Evolutionary conservation across 352 stramenopile genomes (phyloP), one percentile per base, ranked within the genome.

Genomic region (Pythium rhizo-oryzae): DNA sequence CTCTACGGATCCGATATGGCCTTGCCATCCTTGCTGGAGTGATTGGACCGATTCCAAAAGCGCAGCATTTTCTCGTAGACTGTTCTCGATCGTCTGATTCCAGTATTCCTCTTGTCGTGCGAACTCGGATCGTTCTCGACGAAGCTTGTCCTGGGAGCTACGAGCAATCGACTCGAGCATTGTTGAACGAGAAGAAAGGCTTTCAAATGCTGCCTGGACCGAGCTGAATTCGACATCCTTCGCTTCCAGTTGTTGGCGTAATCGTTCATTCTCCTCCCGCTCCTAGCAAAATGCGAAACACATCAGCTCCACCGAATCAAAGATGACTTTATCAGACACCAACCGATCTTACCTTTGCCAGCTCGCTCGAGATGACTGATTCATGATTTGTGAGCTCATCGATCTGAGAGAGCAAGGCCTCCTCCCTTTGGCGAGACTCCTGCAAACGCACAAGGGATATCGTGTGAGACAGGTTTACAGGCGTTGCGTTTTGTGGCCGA

Each of bases 111-210:
- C 82, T 37, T 84, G 81, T 11, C 72, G 75, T 1, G 50, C 67
- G 30, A 81, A 76, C 49, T 89, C 82, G 5, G 60, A 70, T 6
- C 82, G 79, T 25, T 92, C 84, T 35, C 71, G 79, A 24, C 70
- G 71, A 6, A 92, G 50, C 33, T 86, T 90, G 28, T 87, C 79
- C 49, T 92, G 81, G 1, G 84, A 75, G 24, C 66, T 79, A 0
- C 78, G 70, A n/a, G 82, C 80, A 33, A 92, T 82, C 7, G 72
- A 81, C 67, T 92, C 80, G 30, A 92, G 70, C 59, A 89, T 75
- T 15, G 82, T 69, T 25, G 81, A 84, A 19, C 82, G 77, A 23
- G 76, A 79, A 5, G 69, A 56, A 2, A 87, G 49, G 11, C 79
- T 80, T 12, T 75, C 65, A 24, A 81, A 77, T 0, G 77, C 78